Conservation (phyloP, 768 basidiomycete species). For the Agrocybe pediades region DNA sequence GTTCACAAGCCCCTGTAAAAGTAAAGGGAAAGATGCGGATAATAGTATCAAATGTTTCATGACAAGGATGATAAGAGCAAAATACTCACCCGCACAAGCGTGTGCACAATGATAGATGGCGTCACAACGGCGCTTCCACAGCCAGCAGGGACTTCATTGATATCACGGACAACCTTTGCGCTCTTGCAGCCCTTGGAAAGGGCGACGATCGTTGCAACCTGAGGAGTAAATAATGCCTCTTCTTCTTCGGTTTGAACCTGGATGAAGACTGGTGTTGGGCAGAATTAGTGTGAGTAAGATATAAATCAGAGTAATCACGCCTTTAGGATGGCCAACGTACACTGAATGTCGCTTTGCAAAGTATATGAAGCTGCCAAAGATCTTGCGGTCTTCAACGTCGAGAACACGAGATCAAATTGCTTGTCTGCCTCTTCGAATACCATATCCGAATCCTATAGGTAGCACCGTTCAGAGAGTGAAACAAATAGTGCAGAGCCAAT, state of each 20-base stretch:
- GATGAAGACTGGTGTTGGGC: slow-evolving; percentile 77
- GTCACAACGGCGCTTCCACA: slow-evolving; percentile 86
- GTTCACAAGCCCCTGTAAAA: slow-evolving; percentile 93
- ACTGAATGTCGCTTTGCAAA: slow-evolving; percentile 81
- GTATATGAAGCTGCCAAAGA: slow-evolving; percentile 90
- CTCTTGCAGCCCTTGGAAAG: slow-evolving; percentile 89
- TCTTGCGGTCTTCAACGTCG: slow-evolving; percentile 74
- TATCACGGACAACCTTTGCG: slow-evolving; percentile 63
- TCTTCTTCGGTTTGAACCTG: slow-evolving; percentile 67
- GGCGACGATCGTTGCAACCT: slow-evolving; percentile 72
- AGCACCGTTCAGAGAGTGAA: neutral
- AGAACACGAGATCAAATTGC: slow-evolving; percentile 85
- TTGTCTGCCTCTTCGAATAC: slow-evolving; percentile 74
- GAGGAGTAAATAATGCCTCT: slow-evolving; percentile 67
- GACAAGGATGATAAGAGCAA: neutral
- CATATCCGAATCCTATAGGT: slow-evolving; percentile 58
- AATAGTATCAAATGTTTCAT: neutral
- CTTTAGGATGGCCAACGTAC: too few species aligned
- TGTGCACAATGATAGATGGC: slow-evolving; percentile 71
- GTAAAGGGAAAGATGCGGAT: too few species aligned
- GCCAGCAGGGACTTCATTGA: slow-evolving; percentile 78
- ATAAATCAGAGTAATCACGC: too few species aligned
- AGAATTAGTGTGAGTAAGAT: neutral
- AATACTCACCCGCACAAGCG: slow-evolving; percentile 77
- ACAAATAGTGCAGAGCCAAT: neutral